Evolutionary conservation across 495 filamentous ascomycete species (phyloP).

Genomic region (Talaromyces wortmannii): DNA sequence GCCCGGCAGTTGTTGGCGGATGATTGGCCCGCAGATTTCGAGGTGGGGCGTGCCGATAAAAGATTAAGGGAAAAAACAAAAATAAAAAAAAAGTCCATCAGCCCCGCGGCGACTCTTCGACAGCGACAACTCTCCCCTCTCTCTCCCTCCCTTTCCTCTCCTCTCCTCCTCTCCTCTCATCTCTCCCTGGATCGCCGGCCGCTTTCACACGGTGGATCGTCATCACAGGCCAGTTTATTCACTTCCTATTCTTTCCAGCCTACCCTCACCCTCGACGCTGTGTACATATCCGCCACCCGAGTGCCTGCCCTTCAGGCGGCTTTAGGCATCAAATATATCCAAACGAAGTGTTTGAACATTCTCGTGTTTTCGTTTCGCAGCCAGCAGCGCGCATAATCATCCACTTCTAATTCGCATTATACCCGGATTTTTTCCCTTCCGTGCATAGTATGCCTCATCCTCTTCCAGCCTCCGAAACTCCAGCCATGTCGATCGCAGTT

Average conservation of each 20-base stretch:
- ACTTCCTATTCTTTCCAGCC: background rate
- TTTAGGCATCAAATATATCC: background rate
- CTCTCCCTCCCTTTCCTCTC: constrained; percentile 1
- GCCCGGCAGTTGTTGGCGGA: background rate
- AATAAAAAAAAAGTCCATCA: constrained; percentile 2
- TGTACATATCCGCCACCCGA: background rate
- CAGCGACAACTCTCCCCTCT: constrained; percentile 28
- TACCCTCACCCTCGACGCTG: background rate
- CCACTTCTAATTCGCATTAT: background rate
- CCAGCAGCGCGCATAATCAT: background rate
- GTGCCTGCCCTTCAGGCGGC: background rate
- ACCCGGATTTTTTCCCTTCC: background rate
- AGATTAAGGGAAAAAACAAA: background rate
- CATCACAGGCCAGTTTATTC: background rate
- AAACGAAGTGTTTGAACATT: background rate
- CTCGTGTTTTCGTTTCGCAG: background rate
- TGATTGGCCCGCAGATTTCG: background rate
- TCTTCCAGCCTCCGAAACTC: constrained; percentile 50
- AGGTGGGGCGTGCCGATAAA: constrained; percentile 4
- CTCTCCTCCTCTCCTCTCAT: background rate
- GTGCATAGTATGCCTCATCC: constrained; percentile 57
- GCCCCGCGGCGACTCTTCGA: constrained; percentile 7
- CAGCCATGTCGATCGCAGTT: constrained; percentile 54
- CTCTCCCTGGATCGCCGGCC: background rate
- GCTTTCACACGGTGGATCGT: background rate